Percentiles rank a stretch among this genome's conserved stretches.
Conservation (phyloP, 2,329 filamentous ascomycete genomes). For the Cladosporium sp. region DNA sequence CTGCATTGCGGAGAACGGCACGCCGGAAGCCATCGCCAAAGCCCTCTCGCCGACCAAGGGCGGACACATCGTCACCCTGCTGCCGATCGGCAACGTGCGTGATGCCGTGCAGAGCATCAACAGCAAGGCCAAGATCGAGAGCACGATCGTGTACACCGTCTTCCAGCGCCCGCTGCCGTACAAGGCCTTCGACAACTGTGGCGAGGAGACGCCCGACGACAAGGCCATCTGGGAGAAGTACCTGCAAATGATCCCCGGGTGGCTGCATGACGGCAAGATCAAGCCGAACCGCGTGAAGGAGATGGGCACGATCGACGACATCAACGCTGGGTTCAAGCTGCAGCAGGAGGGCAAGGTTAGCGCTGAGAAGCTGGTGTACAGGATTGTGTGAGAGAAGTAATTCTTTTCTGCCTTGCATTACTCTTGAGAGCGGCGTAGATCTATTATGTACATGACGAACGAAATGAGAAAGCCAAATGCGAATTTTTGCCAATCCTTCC, state of each 20-base stretch:
- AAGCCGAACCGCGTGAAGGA: constrained; percentile 44
- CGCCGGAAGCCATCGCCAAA: constrained; percentile 46
- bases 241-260: constrained; percentile 50
- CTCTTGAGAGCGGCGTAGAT: too few species aligned
- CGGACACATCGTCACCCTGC: constrained; percentile 53
- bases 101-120: constrained; percentile 47
- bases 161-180: constrained; percentile 11
- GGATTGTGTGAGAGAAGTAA: constrained; percentile 17
- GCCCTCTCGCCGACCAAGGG: constrained; percentile 44
- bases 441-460: neutral
- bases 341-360: constrained; percentile 42
- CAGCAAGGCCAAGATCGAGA: constrained; percentile 52
- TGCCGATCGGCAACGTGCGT: constrained; percentile 57
- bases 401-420: too few species aligned
- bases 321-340: constrained; percentile 41
- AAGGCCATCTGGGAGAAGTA: constrained; percentile 53
- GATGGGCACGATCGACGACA: constrained; percentile 37
- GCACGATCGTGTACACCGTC: constrained; percentile 29
- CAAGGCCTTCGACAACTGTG: constrained; percentile 13
- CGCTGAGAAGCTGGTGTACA: constrained; percentile 42
- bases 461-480: neutral
- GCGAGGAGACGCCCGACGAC: constrained; percentile 34
- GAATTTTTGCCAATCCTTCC: neutral
- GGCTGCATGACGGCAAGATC: constrained; percentile 39
- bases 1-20: constrained; percentile 51